A percentile compares a stretch with the other conserved stretches of the same genome.
Conservation (phyloP, 768 basidiomycete species). For the Leccinellum rugosiceps region DNA sequence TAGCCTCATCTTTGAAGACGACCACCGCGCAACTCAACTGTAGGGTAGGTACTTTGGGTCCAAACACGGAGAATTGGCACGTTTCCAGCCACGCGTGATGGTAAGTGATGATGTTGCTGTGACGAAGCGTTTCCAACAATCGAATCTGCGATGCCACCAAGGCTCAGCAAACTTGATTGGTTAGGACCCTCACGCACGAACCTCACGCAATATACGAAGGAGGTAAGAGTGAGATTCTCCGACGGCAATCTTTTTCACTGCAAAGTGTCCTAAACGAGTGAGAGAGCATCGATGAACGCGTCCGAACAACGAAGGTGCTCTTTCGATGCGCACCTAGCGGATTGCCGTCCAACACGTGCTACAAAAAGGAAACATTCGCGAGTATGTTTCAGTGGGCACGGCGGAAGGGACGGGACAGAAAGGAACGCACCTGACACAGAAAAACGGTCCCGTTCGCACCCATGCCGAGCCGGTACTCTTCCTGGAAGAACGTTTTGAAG, state of each 20-base stretch:
- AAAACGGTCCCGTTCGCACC: slow-evolving; percentile 92
- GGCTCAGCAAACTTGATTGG: neutral
- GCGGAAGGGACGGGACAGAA: neutral
- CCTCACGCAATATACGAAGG: slow-evolving; percentile 77
- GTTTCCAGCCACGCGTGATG: slow-evolving; percentile 95
- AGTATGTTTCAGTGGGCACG: slow-evolving; percentile 3
- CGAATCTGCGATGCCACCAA: slow-evolving; percentile 51
- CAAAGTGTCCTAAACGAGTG: slow-evolving; percentile 63
- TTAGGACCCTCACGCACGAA: slow-evolving; percentile 24
- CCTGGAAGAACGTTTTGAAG: slow-evolving; percentile 89
- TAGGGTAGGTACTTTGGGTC: slow-evolving; percentile 81
- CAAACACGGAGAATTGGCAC: slow-evolving; percentile 83
- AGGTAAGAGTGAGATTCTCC: slow-evolving; percentile 88
- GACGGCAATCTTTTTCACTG: slow-evolving; percentile 95
- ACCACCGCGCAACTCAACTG: slow-evolving; percentile 51
- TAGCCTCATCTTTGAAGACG: neutral
- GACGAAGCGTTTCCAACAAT: slow-evolving; percentile 79
- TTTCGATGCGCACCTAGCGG: slow-evolving; percentile 52
- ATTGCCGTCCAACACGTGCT: slow-evolving; percentile 89
- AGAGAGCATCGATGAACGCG: neutral
- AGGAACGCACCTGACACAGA: slow-evolving; percentile 67
- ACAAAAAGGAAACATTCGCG: neutral
- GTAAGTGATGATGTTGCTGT: slow-evolving; percentile 93
- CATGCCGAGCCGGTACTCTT: slow-evolving; percentile 88
- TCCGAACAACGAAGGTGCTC: neutral